Percentiles rank a stretch among this genome's conserved stretches.
phyloP scores from a whole-genome alignment of 2,329 filamentous ascomycete genomes.

The Penicillium sp. region DNA sequence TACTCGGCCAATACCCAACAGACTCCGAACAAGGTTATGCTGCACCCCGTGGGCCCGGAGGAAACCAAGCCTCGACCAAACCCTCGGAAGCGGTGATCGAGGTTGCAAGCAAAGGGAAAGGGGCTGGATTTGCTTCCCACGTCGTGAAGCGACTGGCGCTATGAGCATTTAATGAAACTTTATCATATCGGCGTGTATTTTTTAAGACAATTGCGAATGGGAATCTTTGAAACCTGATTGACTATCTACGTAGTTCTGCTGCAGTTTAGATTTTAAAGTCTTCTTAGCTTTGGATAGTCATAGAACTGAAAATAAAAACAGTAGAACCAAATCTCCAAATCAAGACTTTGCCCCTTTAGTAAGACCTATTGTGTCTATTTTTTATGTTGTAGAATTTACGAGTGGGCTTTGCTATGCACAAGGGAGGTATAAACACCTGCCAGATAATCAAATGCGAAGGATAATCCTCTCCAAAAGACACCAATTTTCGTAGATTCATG shows the following conservation, averaged over 20 bases:
- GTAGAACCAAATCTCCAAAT: neutral
- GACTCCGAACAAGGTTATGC: constrained; percentile 74
- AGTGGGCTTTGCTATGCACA: neutral
- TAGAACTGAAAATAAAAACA: neutral
- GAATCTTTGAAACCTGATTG: constrained; percentile 9
- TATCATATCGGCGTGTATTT: constrained; percentile 22
- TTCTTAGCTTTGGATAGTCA: neutral
- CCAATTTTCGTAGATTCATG: constrained; percentile 19
- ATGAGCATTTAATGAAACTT: constrained; percentile 30
- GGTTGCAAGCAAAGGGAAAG: neutral
- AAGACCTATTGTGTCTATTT: no score
- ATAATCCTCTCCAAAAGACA: constrained; percentile 5
- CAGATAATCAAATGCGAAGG: neutral
- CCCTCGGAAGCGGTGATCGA: constrained; percentile 42
- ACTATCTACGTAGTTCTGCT: neutral
- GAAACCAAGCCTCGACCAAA: constrained; percentile 61
- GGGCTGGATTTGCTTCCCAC: constrained; percentile 1
- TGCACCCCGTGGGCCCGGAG: constrained; percentile 71
- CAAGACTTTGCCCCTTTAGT: neutral
- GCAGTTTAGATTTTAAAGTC: neutral
- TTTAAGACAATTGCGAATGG: constrained; percentile 19
- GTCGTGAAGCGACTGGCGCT: constrained; percentile 18
- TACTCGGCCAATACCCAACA: constrained; percentile 78
- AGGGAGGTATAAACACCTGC: neutral
- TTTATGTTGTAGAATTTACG: neutral